Conservation (phyloP, 768 basidiomycete species). For the Agaricus subrufescens region DNA sequence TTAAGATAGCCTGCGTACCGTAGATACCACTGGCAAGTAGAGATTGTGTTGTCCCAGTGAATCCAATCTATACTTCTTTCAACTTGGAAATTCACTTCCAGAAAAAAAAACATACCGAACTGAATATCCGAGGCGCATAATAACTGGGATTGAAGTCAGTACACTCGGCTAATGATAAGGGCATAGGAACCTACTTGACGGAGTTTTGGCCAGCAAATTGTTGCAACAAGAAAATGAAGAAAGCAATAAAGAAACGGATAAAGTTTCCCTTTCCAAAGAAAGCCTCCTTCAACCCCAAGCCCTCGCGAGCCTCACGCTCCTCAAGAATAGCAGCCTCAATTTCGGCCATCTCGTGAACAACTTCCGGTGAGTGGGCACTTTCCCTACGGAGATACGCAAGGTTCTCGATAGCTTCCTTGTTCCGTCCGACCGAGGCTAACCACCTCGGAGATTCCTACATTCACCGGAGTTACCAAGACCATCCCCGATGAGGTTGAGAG, state of each 20-base stretch:
- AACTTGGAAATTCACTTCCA: constrained; percentile 3
- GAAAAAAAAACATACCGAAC: constrained; percentile 37
- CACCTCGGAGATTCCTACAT: constrained; percentile 70
- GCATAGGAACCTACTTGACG: constrained; percentile 36
- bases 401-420: constrained; percentile 48
- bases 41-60: constrained; percentile 49
- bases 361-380: constrained; percentile 30
- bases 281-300: constrained; percentile 63
- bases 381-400: constrained; percentile 62
- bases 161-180: background rate
- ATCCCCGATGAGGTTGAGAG: background rate
- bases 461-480: background rate
- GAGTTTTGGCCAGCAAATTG: constrained; percentile 87
- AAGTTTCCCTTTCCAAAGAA: constrained; percentile 81
- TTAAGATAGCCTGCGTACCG: constrained; percentile 16
- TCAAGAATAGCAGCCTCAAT: constrained; percentile 78
- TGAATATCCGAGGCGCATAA: constrained; percentile 73
- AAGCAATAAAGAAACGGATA: constrained; percentile 80
- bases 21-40: constrained; percentile 74
- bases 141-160: constrained; percentile 31
- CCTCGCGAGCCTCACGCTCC: constrained; percentile 61
- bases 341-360: constrained; percentile 67
- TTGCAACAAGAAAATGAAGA: constrained; percentile 73
- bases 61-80: constrained; percentile 50
- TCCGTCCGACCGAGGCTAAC: constrained; percentile 60